phyloP scores from a whole-genome alignment of 805 yeast species.

The Suhomyces canberraensis region DNA sequence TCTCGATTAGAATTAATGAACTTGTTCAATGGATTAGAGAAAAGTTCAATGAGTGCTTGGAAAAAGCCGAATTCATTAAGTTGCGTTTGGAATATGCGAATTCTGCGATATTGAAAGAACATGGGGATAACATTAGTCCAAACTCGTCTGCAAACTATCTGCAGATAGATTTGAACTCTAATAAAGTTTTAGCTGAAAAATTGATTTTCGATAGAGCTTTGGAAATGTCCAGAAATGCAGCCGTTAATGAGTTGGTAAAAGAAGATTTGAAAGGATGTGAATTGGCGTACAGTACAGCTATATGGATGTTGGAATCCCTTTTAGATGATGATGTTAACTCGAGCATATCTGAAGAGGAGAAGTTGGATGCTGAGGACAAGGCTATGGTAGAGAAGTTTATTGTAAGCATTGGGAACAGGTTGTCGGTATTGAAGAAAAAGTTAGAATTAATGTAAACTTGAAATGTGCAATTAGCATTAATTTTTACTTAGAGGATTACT shows the following conservation, averaged over 20 bases:
- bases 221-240: conserved; percentile 89
- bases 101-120: conserved; percentile 24
- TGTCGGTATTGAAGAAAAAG: conserved; percentile 66
- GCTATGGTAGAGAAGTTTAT: conserved; percentile 78
- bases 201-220: conserved; percentile 89
- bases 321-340: conserved; percentile 45
- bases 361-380: conserved; percentile 68
- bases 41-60: conserved; percentile 82
- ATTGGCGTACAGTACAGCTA: conserved; percentile 81
- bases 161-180: background rate
- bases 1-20: conserved; percentile 49
- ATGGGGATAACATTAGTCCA: conserved; percentile 1
- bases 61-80: conserved; percentile 78
- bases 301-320: conserved; percentile 93
- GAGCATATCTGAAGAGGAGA: conserved; percentile 22
- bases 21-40: conserved; percentile 91
- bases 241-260: conserved; percentile 77
- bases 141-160: background rate
- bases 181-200: conserved; percentile 66
- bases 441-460: conserved; percentile 22
- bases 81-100: conserved; percentile 52
- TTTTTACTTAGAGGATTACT: background rate
- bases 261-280: conserved; percentile 78
- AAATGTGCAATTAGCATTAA: background rate
- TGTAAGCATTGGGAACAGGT: conserved; percentile 75